These are phyloP conservation scores for Alternaria consortialis DNA, from an alignment of 2,329 filamentous ascomycete species.

Conservation along the genomic window DNA sequence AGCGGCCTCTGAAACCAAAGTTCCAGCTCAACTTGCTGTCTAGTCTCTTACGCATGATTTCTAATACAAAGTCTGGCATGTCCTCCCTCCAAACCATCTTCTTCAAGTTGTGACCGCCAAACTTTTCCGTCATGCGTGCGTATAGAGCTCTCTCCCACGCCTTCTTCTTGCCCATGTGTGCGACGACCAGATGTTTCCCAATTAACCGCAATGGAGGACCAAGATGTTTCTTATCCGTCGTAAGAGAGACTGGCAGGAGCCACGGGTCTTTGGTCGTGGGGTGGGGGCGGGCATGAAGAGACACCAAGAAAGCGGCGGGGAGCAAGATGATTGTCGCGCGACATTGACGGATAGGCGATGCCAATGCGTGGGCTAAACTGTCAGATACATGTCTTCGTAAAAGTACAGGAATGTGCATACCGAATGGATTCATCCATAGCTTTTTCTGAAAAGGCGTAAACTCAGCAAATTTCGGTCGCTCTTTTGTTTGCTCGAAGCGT, in stretches of 20 bases:
- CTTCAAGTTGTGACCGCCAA: slow-evolving; percentile 40
- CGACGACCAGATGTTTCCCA: slow-evolving; percentile 21
- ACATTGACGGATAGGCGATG: slow-evolving; percentile 68
- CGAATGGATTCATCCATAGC: slow-evolving; percentile 70
- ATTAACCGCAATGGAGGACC: slow-evolving; percentile 39
- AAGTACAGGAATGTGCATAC: slow-evolving; percentile 50
- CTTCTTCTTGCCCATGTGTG: slow-evolving; percentile 31
- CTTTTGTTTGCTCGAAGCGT: slow-evolving; percentile 53
- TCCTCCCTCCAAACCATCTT: slow-evolving; percentile 58
- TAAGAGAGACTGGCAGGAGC: slow-evolving; percentile 61
- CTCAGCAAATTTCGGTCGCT: slow-evolving; percentile 52
- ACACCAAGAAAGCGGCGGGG: slow-evolving; percentile 70
- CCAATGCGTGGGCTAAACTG: slow-evolving; percentile 67
- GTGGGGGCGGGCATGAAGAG: slow-evolving; percentile 66
- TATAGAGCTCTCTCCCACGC: slow-evolving; percentile 33
- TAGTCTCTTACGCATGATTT: slow-evolving; percentile 49
- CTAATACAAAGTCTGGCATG: slow-evolving; percentile 56
- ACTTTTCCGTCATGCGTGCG: slow-evolving; percentile 47
- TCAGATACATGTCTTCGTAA: slow-evolving; percentile 9
- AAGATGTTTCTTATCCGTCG: slow-evolving; percentile 31
- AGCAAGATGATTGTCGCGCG: slow-evolving; percentile 58
- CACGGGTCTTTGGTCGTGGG: slow-evolving; percentile 64
- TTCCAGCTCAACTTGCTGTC: slow-evolving; percentile 50
- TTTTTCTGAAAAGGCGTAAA: slow-evolving; percentile 65
- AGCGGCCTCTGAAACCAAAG: slow-evolving; percentile 35